These are phyloP conservation scores for Stellera chamaejasme DNA, from an alignment of 345 rosid genomes.

Conservation along the genomic window DNA sequence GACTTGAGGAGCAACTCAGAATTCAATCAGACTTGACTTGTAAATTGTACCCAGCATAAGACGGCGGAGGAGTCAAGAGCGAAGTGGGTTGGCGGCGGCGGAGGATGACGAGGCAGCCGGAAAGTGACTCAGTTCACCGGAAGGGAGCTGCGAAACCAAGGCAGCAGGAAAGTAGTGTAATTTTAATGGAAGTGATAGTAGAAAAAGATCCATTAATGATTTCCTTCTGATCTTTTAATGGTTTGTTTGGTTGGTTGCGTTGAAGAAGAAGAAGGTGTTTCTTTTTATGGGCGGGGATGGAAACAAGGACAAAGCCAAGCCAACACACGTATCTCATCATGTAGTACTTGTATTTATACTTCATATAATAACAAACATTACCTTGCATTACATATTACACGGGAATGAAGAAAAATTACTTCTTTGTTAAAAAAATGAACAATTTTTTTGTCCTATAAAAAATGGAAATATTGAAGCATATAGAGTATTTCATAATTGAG, in stretches of 20 bases:
- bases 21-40: not conserved
- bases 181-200: conserved; percentile 9
- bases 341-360: not conserved
- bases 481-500: not conserved
- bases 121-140: conserved; percentile 14
- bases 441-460: not conserved
- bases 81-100: conserved; percentile 15
- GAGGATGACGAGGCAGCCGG: conserved; percentile 12
- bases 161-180: not conserved
- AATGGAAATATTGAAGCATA: not conserved
- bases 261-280: conserved; percentile 1
- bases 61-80: conserved; percentile 1
- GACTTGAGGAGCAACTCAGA: conserved; percentile 7
- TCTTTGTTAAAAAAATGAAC: not conserved
- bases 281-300: conserved; percentile 24
- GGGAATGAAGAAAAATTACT: not conserved
- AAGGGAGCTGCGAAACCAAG: conserved; percentile 25
- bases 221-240: not conserved
- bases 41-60: not conserved
- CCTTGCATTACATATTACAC: too few relatives aligned
- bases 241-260: conserved; percentile 10
- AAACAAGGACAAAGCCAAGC: conserved; percentile 6
- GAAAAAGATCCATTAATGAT: conserved; percentile 24
- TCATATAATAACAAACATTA: not conserved
- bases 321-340: not conserved